A percentile compares a stretch with the other conserved stretches of the same genome.
Evolutionary conservation across 1,139 yeast species (phyloP).

Genomic region (Candida frijolesensis): DNA sequence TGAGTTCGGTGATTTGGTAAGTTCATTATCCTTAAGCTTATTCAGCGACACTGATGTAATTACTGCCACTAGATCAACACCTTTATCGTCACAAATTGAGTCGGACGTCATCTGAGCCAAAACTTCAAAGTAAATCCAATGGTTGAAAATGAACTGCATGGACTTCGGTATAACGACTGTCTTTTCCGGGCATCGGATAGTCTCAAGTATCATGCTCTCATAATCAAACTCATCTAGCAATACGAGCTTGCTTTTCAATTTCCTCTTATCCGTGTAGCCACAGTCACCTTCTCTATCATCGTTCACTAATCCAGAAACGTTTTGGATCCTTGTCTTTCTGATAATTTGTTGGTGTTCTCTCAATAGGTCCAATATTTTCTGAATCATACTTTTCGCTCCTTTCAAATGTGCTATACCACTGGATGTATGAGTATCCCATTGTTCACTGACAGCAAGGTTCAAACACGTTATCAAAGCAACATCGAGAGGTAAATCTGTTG

Average conservation of each 20-base stretch:
- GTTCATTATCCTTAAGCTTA: conserved; percentile 6
- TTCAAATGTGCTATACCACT: conserved; percentile 69
- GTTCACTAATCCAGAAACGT: background rate
- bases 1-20: conserved; percentile 5
- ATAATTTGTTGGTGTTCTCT: conserved; percentile 27
- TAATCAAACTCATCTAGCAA: conserved; percentile 39
- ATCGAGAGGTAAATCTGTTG: conserved; percentile 55
- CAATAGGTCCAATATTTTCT: conserved; percentile 41
- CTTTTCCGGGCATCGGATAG: conserved; percentile 8
- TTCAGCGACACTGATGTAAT: conserved; percentile 31
- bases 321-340: conserved; percentile 15
- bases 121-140: conserved; percentile 69
- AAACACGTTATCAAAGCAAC: conserved; percentile 67
- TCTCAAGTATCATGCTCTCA: conserved; percentile 29
- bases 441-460: conserved; percentile 63
- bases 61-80: conserved; percentile 45
- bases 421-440: conserved; percentile 68
- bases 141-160: conserved; percentile 58
- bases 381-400: conserved; percentile 67
- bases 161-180: conserved; percentile 38
- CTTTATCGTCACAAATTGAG: conserved; percentile 43
- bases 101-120: conserved; percentile 65
- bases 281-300: conserved; percentile 5
- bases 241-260: conserved; percentile 29
- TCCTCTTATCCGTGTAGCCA: conserved; percentile 14